These are phyloP conservation scores for Colletotrichum sublineola DNA, from an alignment of 2,329 filamentous ascomycete species.

Conservation along the genomic window DNA sequence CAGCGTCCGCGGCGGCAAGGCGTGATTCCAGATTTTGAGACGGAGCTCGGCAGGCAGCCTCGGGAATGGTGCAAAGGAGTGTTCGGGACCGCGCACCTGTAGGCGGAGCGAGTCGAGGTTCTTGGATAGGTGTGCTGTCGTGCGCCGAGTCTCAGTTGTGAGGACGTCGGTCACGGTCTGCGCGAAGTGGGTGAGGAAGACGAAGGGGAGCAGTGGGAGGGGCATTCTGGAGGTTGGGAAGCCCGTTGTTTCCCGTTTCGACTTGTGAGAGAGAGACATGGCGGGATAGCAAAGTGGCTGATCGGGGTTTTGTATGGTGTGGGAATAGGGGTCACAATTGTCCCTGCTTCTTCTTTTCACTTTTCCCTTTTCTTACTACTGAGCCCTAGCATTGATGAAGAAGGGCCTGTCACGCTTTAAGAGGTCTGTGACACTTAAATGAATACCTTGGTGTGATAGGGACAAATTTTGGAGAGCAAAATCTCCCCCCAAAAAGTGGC, in stretches of 20 bases:
- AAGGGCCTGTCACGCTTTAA: slow-evolving; percentile 5
- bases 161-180: slow-evolving; percentile 30
- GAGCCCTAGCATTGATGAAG: background rate
- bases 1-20: slow-evolving; percentile 29
- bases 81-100: slow-evolving; percentile 33
- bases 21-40: slow-evolving; percentile 40
- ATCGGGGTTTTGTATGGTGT: slow-evolving; percentile 14
- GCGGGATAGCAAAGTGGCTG: background rate
- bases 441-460: background rate
- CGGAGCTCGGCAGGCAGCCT: slow-evolving; percentile 35
- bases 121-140: slow-evolving; percentile 18
- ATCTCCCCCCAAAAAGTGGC: no score
- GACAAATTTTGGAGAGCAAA: background rate
- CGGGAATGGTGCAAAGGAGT: slow-evolving; percentile 31
- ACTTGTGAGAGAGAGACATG: slow-evolving; percentile 31
- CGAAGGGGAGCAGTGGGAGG: slow-evolving; percentile 32
- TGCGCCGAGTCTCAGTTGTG: slow-evolving; percentile 29
- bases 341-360: slow-evolving; percentile 2
- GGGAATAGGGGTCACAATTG: background rate
- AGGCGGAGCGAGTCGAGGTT: slow-evolving; percentile 32
- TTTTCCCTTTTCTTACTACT: background rate
- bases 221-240: slow-evolving; percentile 29
- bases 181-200: slow-evolving; percentile 40
- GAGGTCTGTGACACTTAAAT: background rate
- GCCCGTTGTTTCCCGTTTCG: slow-evolving; percentile 25